These are phyloP conservation scores for Chalaropsis thielavioides DNA, from an alignment of 2,329 filamentous ascomycete genomes.

Conservation along the genomic window DNA sequence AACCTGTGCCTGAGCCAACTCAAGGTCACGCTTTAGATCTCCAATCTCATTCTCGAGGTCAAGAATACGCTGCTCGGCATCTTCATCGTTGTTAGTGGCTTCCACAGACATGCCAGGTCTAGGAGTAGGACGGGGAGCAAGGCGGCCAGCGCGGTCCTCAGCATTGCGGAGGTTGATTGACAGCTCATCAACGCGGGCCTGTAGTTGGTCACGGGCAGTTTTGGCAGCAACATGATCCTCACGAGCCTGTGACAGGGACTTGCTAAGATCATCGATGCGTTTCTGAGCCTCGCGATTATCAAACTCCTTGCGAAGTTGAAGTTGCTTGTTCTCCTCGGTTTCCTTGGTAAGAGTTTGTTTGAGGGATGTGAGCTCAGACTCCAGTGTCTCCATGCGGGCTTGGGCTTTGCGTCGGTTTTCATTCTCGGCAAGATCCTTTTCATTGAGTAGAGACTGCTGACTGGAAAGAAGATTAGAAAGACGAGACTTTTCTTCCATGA, in stretches of 20 bases:
- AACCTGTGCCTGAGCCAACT: slow-evolving; percentile 64
- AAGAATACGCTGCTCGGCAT: slow-evolving; percentile 49
- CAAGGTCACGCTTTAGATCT: slow-evolving; percentile 75
- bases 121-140: slow-evolving; percentile 65
- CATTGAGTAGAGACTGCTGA: slow-evolving; percentile 79
- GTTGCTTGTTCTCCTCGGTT: slow-evolving; percentile 69
- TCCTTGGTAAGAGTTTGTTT: slow-evolving; percentile 78
- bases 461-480: slow-evolving; percentile 71
- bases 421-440: slow-evolving; percentile 71
- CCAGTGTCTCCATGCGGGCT: slow-evolving; percentile 59
- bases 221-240: slow-evolving; percentile 79
- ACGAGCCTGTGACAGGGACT: slow-evolving; percentile 62
- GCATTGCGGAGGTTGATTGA: slow-evolving; percentile 76
- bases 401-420: slow-evolving; percentile 73
- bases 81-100: slow-evolving; percentile 33
- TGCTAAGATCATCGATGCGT: slow-evolving; percentile 79
- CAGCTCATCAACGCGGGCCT: slow-evolving; percentile 76
- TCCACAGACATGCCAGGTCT: slow-evolving; percentile 34
- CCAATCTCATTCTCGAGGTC: slow-evolving; percentile 72
- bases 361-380: slow-evolving; percentile 60
- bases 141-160: slow-evolving; percentile 68
- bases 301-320: slow-evolving; percentile 72
- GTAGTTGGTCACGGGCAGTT: slow-evolving; percentile 77
- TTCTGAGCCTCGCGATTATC: slow-evolving; percentile 80
- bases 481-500: slow-evolving; percentile 71